These are phyloP conservation scores for Vigna angularis DNA, from an alignment of 306 rosid genomes.

Conservation along the genomic window DNA sequence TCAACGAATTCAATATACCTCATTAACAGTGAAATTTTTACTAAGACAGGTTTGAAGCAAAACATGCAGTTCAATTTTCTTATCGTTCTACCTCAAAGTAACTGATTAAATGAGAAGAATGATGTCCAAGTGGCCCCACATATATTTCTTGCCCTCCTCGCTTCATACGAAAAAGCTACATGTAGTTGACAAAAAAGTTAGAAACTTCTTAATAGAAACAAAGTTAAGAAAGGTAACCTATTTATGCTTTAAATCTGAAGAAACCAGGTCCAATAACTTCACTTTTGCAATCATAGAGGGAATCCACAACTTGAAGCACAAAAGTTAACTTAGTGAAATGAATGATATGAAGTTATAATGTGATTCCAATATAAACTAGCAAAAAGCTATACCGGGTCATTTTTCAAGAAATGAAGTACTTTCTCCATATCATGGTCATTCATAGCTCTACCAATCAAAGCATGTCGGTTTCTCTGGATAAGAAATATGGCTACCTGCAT, in stretches of 20 bases:
- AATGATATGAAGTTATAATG: constrained; percentile 2
- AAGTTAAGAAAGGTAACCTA: constrained; percentile 63
- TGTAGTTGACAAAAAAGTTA: constrained; percentile 3
- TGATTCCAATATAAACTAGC: constrained; percentile 28
- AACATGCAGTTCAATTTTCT: constrained; percentile 15
- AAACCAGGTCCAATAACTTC: constrained; percentile 99
- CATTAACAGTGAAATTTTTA: neutral
- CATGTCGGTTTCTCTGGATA: constrained; percentile 97
- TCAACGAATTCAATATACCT: constrained; percentile 39
- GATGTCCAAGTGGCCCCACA: constrained; percentile 51
- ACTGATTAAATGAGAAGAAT: constrained; percentile 46
- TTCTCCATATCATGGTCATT: constrained; percentile 94
- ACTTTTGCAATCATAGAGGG: constrained; percentile 97
- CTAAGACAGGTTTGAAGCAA: neutral
- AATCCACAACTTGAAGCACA: constrained; percentile 78
- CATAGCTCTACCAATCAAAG: constrained; percentile 98
- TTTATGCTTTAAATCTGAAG: constrained; percentile 97
- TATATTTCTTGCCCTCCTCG: constrained; percentile 56
- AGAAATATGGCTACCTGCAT: constrained; percentile 98
- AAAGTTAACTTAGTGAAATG: constrained; percentile 46
- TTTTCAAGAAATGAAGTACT: constrained; percentile 89
- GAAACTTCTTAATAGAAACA: constrained; percentile 7
- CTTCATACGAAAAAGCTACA: constrained; percentile 57
- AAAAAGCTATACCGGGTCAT: constrained; percentile 73
- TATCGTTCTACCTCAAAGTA: constrained; percentile 49